Conservation (phyloP, 768 basidiomycete species). For the Phaeotremella fagi region DNA sequence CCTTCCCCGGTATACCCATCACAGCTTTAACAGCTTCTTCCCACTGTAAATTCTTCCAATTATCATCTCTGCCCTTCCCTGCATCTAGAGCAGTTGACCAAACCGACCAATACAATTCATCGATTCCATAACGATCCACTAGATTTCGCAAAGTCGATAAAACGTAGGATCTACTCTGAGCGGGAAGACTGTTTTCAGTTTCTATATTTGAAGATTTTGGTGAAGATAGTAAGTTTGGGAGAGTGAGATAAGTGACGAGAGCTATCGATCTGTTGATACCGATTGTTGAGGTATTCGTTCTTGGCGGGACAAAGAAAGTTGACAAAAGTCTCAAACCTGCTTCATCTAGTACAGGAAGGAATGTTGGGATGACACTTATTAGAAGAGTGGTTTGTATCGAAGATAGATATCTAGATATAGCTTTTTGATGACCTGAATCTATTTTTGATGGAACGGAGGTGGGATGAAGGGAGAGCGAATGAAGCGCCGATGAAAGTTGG, state of each 20-base stretch:
- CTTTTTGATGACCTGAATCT: not conserved
- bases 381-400: slow-evolving; percentile 64
- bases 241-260: slow-evolving; percentile 58
- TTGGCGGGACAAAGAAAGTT: slow-evolving; percentile 57
- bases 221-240: slow-evolving; percentile 56
- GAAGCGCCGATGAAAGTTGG: slow-evolving; percentile 13
- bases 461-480: slow-evolving; percentile 16
- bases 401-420: slow-evolving; percentile 49
- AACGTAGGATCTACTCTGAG: slow-evolving; percentile 47
- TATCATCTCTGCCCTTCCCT: slow-evolving; percentile 27
- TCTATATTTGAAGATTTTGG: slow-evolving; percentile 11
- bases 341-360: slow-evolving; percentile 59
- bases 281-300: not conserved
- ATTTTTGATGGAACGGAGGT: slow-evolving; percentile 13
- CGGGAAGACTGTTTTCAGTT: slow-evolving; percentile 4
- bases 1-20: slow-evolving; percentile 66
- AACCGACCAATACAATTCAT: slow-evolving; percentile 59
- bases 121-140: slow-evolving; percentile 61
- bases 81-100: slow-evolving; percentile 36
- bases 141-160: slow-evolving; percentile 59
- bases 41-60: slow-evolving; percentile 54
- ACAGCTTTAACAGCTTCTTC: slow-evolving; percentile 67
- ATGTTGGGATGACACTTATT: slow-evolving; percentile 63
- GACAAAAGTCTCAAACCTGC: slow-evolving; percentile 53
- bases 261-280: slow-evolving; percentile 11